Conservation (phyloP, 2,329 filamentous ascomycete genomes). For the Colletotrichum filicis region DNA sequence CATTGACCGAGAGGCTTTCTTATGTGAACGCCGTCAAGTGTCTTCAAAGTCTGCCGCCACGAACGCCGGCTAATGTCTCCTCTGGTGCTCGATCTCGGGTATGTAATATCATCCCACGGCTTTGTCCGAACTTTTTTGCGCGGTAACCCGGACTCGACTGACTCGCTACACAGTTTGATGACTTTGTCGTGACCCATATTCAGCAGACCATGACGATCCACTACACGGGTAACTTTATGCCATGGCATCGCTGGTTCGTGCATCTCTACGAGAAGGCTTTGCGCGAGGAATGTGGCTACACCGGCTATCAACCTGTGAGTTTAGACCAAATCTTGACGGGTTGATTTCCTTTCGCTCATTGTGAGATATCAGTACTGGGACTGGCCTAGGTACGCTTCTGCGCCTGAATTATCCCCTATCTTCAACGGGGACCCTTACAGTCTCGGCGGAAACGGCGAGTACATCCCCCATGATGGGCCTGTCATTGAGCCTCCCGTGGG, state of each 20-base stretch:
- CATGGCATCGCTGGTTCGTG: slow-evolving; percentile 56
- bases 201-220: slow-evolving; percentile 41
- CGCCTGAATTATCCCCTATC: background rate
- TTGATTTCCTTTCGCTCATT: background rate
- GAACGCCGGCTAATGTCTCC: slow-evolving; percentile 45
- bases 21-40: slow-evolving; percentile 60
- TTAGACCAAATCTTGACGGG: background rate
- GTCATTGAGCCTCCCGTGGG: slow-evolving; percentile 41
- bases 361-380: slow-evolving; percentile 46
- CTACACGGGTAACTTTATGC: slow-evolving; percentile 48
- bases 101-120: background rate
- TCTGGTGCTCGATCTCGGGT: slow-evolving; percentile 57
- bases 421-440: slow-evolving; percentile 41
- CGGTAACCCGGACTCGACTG: background rate
- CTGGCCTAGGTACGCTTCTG: slow-evolving; percentile 44
- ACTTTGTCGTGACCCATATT: slow-evolving; percentile 46
- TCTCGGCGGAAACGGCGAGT: slow-evolving; percentile 50
- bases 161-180: slow-evolving; percentile 40
- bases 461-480: slow-evolving; percentile 41
- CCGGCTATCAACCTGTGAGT: slow-evolving; percentile 48
- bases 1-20: slow-evolving; percentile 44
- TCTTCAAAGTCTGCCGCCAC: slow-evolving; percentile 50
- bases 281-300: slow-evolving; percentile 54
- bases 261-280: slow-evolving; percentile 51
- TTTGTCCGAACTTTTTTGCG: no score